Percentiles rank a stretch among this genome's conserved stretches.
Evolutionary conservation across 345 rosid species (phyloP).

Genomic region (Sonneratia alba): DNA sequence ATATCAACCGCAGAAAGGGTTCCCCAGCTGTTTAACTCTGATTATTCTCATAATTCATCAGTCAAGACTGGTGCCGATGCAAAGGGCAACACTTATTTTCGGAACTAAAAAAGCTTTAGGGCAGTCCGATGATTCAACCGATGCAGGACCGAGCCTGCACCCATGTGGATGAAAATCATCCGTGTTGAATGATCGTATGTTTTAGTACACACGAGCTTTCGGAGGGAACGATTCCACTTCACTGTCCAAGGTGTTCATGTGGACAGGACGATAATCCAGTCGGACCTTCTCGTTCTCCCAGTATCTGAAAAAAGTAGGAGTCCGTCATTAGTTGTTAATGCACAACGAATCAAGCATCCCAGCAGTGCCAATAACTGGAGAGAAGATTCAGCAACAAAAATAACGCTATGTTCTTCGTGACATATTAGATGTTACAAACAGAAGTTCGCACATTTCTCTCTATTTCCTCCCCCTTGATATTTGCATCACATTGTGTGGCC

Average conservation of each 20-base stretch:
- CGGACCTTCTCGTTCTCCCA: slow-evolving; percentile 95
- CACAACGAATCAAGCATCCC: background rate
- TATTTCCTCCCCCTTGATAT: no score
- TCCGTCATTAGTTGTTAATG: background rate
- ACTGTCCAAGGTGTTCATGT: slow-evolving; percentile 86
- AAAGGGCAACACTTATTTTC: slow-evolving; percentile 1
- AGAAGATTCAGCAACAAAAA: background rate
- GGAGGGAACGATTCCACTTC: slow-evolving; percentile 89
- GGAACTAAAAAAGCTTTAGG: slow-evolving; percentile 7
- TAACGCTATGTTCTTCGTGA: background rate
- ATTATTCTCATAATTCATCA: background rate
- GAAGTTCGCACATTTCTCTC: no score
- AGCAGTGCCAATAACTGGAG: background rate
- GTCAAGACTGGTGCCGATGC: background rate
- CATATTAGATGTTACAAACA: no score
- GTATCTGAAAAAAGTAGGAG: slow-evolving; percentile 36
- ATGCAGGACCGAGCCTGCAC: background rate
- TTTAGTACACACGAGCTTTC: slow-evolving; percentile 90
- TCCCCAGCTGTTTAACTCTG: background rate
- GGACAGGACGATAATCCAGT: slow-evolving; percentile 90
- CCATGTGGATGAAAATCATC: slow-evolving; percentile 5
- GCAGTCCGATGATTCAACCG: slow-evolving; percentile 6
- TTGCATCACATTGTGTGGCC: no score
- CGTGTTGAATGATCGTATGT: background rate
- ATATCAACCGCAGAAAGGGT: no score